Evolutionary conservation across 2,329 filamentous ascomycete species (phyloP), one percentile per base, ranked within the genome.

Genomic region (Dendryphion nanum): DNA sequence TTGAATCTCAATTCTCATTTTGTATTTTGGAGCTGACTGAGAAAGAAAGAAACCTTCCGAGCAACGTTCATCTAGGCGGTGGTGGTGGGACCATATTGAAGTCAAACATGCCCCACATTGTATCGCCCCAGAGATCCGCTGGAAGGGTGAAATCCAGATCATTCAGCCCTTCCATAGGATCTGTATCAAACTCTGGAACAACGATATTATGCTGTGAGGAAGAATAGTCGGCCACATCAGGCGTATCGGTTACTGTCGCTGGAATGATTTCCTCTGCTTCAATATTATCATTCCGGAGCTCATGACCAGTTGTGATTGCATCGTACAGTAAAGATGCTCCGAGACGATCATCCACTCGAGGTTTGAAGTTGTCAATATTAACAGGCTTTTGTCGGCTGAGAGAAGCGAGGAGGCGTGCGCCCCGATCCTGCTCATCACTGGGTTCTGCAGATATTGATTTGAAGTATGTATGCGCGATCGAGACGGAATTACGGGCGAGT

Each of bases 61-160:
- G n/a, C n/a, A n/a, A n/a, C n/a, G n/a, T n/a, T n/a, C n/a, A n/a
- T n/a, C n/a, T n/a, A n/a, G n/a, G n/a, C n/a, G n/a, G n/a, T n/a
- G n/a, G n/a, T n/a, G n/a, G n/a, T n/a, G 23, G 23, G n/a, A 26
- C 10, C 10, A n/a, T 10, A 26, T 26, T 26, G 23, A 26, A 26
- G 34, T 45, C 45, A 30, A 53, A 55, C 46, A 50, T 51, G n/a
- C 41, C 45, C 51, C 50, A 55, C 4, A 55, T 35, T 4, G 48
- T 47, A 23, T 53, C 48, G 4, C 50, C 50, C 51, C 50, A 55
- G 4, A 55, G 34, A 32, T 55, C 51, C 16, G 49, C 43, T 6
- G 50, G 51, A 5, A 51, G 37, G 10, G 44, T 37, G 29, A 55
- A 53, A 14, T 55, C 46, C 16, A 53, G 23, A 15, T 44, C 40